phyloP scores from a whole-genome alignment of 768 basidiomycete species.

The Lactifluus pinguis region DNA sequence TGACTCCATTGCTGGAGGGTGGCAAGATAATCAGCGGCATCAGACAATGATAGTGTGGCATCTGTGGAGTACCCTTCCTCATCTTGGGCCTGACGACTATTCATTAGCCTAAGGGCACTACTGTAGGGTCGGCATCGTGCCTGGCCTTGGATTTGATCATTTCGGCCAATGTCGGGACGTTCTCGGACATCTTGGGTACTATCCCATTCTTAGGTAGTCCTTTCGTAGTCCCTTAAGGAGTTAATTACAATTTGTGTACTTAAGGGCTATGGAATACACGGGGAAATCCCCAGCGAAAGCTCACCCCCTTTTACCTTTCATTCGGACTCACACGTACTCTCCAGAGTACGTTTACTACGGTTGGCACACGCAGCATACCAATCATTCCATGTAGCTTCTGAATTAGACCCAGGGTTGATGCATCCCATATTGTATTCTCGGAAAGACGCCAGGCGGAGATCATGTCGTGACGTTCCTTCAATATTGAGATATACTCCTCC shows the following conservation, averaged over 20 bases:
- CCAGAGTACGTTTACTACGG: too few relatives aligned
- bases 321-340: too few relatives aligned
- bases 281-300: too few relatives aligned
- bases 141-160: too few relatives aligned
- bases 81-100: constrained; percentile 21
- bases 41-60: constrained; percentile 54
- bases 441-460: constrained; percentile 52
- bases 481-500: constrained; percentile 61
- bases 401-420: constrained; percentile 37
- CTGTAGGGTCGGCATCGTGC: too few relatives aligned
- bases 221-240: too few relatives aligned
- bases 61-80: constrained; percentile 91
- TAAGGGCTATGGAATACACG: too few relatives aligned
- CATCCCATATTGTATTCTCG: constrained; percentile 70
- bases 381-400: constrained; percentile 37
- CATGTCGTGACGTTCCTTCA: constrained; percentile 71
- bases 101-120: constrained; percentile 34
- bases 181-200: too few relatives aligned
- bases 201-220: too few relatives aligned
- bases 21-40: constrained; percentile 56
- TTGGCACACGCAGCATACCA: constrained; percentile 49
- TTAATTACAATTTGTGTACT: too few relatives aligned
- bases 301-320: too few relatives aligned
- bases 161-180: too few relatives aligned
- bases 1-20: constrained; percentile 59